Evolutionary conservation across 2,329 filamentous ascomycete species (phyloP).

Genomic region (Trichoderma sp.): DNA sequence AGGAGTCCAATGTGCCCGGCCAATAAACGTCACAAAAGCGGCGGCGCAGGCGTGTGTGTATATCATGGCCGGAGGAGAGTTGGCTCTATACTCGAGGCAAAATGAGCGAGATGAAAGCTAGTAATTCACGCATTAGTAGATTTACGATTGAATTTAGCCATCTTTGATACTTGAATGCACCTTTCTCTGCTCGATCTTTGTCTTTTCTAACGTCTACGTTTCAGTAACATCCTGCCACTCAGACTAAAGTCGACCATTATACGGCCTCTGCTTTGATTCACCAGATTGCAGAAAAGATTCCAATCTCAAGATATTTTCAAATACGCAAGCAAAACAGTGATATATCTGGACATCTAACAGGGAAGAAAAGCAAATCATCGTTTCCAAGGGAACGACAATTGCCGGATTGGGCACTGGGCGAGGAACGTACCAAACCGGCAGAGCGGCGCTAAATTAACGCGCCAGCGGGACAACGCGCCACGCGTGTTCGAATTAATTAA

Average conservation of each 20-base stretch:
- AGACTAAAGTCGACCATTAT: background rate
- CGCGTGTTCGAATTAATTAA: conserved; percentile 26
- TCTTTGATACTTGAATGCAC: background rate
- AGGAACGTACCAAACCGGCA: conserved; percentile 10
- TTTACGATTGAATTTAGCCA: background rate
- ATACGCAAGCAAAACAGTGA: background rate
- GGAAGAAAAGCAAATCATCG: background rate
- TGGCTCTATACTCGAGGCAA: conserved; percentile 27
- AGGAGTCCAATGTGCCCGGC: conserved; percentile 57
- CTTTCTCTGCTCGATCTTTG: background rate
- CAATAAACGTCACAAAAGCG: conserved; percentile 49
- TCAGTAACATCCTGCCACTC: background rate
- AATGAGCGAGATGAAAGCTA: conserved; percentile 36
- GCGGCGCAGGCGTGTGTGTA: conserved; percentile 55
- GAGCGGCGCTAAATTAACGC: conserved; percentile 27
- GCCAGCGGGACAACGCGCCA: conserved; percentile 22
- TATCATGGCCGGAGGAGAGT: conserved; percentile 50
- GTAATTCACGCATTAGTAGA: background rate
- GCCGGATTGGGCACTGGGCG: conserved; percentile 5
- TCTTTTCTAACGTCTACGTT: background rate
- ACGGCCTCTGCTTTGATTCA: background rate
- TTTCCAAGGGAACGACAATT: background rate
- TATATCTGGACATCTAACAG: background rate
- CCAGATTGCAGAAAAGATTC: background rate
- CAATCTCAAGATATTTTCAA: background rate